phyloP scores from a whole-genome alignment of 208 protist genomes.

The Leptomonas seymouri region DNA sequence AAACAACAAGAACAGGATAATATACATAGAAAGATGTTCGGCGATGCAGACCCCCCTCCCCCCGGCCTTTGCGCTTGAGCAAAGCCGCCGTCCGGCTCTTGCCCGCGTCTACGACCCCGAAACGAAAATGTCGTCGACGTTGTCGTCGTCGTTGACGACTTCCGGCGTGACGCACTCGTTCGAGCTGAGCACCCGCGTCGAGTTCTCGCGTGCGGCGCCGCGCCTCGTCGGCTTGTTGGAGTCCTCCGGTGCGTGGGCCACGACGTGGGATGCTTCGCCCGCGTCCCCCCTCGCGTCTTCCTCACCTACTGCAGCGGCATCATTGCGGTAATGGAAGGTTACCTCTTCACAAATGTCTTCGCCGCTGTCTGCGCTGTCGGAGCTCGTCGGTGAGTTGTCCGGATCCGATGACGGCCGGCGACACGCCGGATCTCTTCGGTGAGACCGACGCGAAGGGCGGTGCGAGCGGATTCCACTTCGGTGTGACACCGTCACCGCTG shows the following conservation, averaged over 20 bases:
- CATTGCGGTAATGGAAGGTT: neutral
- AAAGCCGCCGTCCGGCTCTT: neutral
- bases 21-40: too few relatives aligned
- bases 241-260: neutral
- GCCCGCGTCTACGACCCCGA: neutral
- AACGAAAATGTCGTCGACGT: constrained; percentile 32
- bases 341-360: neutral
- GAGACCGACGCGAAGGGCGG: neutral
- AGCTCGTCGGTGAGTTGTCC: constrained; percentile 38
- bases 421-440: neutral
- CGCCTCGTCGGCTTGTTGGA: neutral
- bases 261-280: neutral
- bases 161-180: constrained; percentile 20
- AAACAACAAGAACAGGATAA: too few relatives aligned
- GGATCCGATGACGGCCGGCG: constrained; percentile 20
- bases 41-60: too few relatives aligned
- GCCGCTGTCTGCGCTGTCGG: constrained; percentile 21
- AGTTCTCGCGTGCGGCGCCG: neutral
- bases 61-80: neutral
- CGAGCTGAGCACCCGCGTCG: constrained; percentile 31
- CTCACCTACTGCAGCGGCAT: neutral
- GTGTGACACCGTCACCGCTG: neutral
- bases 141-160: neutral
- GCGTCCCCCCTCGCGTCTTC: neutral
- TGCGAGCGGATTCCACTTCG: neutral